These are phyloP conservation scores for Gracilaria gracilis DNA, from an alignment of 23 red algal genomes.

Conservation along the genomic window DNA sequence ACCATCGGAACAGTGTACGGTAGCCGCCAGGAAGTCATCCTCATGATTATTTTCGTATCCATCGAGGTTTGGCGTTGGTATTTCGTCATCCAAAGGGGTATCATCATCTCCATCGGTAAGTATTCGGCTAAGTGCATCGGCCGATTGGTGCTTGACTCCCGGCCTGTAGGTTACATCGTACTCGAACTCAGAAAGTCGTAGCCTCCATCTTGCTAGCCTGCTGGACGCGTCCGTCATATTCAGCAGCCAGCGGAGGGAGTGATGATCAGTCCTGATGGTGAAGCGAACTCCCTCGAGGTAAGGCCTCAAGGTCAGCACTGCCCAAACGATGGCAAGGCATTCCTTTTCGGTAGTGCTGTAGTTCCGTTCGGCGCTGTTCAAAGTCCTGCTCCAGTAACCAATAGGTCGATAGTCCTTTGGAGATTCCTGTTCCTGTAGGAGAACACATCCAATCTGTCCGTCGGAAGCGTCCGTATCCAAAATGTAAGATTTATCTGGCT, in stretches of 20 bases:
- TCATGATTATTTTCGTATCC: not conserved
- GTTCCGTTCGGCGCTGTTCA: conserved; percentile 15
- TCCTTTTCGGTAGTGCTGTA: conserved; percentile 32
- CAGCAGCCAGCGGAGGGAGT: no score
- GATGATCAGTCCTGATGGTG: no score
- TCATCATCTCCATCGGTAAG: conserved; percentile 5
- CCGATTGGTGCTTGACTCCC: conserved; percentile 25
- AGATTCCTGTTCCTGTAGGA: no score
- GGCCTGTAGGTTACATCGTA: not conserved
- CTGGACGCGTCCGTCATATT: conserved; percentile 15
- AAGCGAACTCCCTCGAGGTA: no score
- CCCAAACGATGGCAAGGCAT: conserved; percentile 29
- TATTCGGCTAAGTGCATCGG: conserved; percentile 5
- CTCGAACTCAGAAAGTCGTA: not conserved
- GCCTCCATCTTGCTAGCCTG: not conserved
- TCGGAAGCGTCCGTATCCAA: no score
- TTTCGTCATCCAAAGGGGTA: conserved; percentile 19
- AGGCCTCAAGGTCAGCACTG: no score
- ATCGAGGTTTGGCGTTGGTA: not conserved
- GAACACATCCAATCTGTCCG: no score
- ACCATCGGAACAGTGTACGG: not conserved
- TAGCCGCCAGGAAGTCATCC: not conserved
- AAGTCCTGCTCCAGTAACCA: no score
- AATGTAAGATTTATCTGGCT: no score
- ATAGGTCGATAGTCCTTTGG: no score